Evolutionary conservation across 805 yeast species (phyloP), one percentile per base, ranked within the genome.

Genomic region (Wickerhamia fluorescens): DNA sequence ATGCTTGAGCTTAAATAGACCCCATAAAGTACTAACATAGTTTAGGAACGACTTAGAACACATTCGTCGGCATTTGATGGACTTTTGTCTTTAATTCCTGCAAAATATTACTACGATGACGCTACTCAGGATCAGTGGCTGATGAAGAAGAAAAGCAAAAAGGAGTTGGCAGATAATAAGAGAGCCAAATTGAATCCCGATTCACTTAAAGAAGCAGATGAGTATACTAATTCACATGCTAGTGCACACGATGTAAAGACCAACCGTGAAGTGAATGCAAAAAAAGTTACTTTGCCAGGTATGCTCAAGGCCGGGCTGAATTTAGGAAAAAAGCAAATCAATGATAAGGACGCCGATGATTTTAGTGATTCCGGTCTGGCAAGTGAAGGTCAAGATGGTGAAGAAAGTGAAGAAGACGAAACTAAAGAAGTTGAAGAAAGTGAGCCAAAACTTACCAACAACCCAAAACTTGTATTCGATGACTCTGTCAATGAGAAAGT

Each of bases 71-170:
- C 96, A 4, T 89, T 89, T 53, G 85, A 84, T 50, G 95, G 96
- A 14, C 63, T 89, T 29, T 64, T 89, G 35, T 85, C 96, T 13
- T 63, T 89, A 53, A 88, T 89, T 34, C 96, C 97, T 3, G 95
- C 96, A 3, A 86, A 87, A 49, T 87, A 81, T 49, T 89, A 89
- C 53, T 87, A 84, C 51, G 96, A 88, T 53, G 95, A 83, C 22
- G 89, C 84, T 34, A 79, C 89, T 2, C 77, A 80, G 44, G 78
- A 79, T 29, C 96, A 89, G 57, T 88, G 96, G 96, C 78, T 79
- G 44, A 80, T 78, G 44, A 83, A 77, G 61, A 85, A 86, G 62
- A 73, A 78, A 56, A 56, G 75, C 17, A 82, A 80, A 43, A 73
- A 68, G 30, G 86, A 84, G 41, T 55, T 66, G 13, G 73, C 66